Percentiles rank a stretch among this genome's conserved stretches.
Conservation (phyloP, 129 eudicot genomes). For the Artemisia argyi region DNA sequence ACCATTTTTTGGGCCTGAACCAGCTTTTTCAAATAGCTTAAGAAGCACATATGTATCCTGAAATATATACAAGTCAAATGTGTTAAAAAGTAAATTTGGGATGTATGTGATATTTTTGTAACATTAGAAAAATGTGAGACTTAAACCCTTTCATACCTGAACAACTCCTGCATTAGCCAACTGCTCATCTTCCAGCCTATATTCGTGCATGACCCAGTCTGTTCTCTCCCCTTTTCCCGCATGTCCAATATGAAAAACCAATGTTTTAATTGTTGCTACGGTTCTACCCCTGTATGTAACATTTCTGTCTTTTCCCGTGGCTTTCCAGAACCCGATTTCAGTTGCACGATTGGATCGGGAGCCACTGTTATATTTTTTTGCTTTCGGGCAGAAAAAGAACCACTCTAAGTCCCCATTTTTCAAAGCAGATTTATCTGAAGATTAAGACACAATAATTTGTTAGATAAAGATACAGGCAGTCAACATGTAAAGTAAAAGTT, state of each 20-base stretch:
- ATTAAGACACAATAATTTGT: background rate
- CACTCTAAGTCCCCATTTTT: constrained; percentile 67
- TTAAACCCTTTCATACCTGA: constrained; percentile 41
- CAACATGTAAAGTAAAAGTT: background rate
- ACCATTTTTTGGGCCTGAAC: constrained; percentile 75
- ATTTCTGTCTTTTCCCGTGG: constrained; percentile 73
- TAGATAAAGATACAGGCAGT: background rate
- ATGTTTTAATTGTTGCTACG: constrained; percentile 67
- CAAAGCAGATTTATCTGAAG: constrained; percentile 60
- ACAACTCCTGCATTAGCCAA: constrained; percentile 43
- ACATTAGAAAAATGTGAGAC: background rate
- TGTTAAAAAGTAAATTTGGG: background rate
- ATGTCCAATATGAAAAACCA: constrained; percentile 65
- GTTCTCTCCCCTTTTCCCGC: constrained; percentile 72
- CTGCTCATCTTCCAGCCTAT: constrained; percentile 46
- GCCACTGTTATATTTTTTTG: constrained; percentile 63
- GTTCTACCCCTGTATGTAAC: constrained; percentile 37
- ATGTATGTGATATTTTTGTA: background rate
- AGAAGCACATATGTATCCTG: constrained; percentile 70
- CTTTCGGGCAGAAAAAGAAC: constrained; percentile 81
- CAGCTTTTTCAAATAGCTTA: constrained; percentile 65
- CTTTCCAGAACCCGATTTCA: constrained; percentile 73
- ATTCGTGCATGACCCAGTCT: constrained; percentile 86
- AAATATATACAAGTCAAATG: constrained; percentile 2
- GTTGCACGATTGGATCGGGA: constrained; percentile 64